These are phyloP conservation scores for Pelargonium australe DNA, from an alignment of 441 rosid genomes.

Conservation along the genomic window DNA sequence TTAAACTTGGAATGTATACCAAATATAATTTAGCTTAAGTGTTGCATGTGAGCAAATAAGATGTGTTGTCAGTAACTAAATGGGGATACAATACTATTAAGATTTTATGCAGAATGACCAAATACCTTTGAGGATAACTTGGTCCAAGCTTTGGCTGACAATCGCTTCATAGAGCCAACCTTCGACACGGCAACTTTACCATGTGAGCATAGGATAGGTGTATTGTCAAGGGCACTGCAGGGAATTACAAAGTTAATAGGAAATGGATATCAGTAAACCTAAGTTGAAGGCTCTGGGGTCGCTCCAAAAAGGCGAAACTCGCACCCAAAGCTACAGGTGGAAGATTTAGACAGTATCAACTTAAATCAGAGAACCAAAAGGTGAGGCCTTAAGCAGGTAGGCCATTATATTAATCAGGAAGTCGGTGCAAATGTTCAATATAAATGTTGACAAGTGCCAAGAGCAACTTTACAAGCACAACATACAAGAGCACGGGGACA, in stretches of 20 bases:
- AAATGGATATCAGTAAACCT: constrained; percentile 8
- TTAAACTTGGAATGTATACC: not conserved
- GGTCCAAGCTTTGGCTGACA: constrained; percentile 73
- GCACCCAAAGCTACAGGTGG: not conserved
- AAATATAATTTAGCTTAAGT: not conserved
- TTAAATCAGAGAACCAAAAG: not conserved
- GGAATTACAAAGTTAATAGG: constrained; percentile 11
- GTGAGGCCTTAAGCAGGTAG: not conserved
- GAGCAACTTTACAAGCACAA: constrained; percentile 11
- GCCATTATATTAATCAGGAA: not conserved
- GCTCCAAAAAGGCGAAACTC: not conserved
- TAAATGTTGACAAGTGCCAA: not conserved
- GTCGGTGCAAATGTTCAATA: not conserved
- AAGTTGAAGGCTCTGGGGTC: constrained; percentile 6
- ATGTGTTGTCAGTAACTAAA: not conserved
- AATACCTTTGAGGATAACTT: constrained; percentile 69
- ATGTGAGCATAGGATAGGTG: constrained; percentile 69
- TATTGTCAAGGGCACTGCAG: constrained; percentile 68
- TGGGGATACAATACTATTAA: constrained; percentile 4
- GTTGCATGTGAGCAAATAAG: constrained; percentile 8
- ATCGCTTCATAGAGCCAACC: constrained; percentile 67
- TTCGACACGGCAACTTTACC: constrained; percentile 72
- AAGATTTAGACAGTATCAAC: not conserved
- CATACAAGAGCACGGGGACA: constrained; percentile 8
- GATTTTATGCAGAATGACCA: constrained; percentile 2